A percentile compares a stretch with the other conserved stretches of the same genome.
Evolutionary conservation across 1,139 yeast species (phyloP).

Genomic region (Magnusiomyces suaveolens): DNA sequence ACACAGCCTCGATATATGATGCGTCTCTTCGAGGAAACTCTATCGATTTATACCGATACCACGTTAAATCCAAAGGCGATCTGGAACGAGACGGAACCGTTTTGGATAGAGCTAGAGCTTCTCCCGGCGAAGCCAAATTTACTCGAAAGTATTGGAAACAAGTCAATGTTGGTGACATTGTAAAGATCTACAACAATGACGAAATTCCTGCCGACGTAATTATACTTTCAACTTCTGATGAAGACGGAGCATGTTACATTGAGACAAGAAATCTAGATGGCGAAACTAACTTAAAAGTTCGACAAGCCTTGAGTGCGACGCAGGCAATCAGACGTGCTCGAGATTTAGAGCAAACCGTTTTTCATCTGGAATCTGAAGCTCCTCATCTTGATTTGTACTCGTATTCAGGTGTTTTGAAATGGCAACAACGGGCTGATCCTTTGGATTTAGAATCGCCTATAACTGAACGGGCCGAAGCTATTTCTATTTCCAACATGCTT

Average conservation of each 20-base stretch:
- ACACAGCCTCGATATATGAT: slow-evolving; percentile 6
- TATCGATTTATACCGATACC: slow-evolving; percentile 8
- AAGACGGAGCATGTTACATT: slow-evolving; percentile 82
- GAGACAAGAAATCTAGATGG: slow-evolving; percentile 96
- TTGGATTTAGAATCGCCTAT: slow-evolving; percentile 8
- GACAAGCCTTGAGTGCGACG: slow-evolving; percentile 63
- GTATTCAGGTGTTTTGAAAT: slow-evolving; percentile 73
- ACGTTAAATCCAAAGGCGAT: slow-evolving; percentile 9
- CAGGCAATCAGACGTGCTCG: slow-evolving; percentile 51
- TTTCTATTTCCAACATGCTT: slow-evolving; percentile 62
- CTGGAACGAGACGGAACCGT: slow-evolving; percentile 22
- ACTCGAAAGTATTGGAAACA: slow-evolving; percentile 74
- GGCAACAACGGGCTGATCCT: slow-evolving; percentile 30
- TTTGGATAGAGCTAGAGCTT: slow-evolving; percentile 28
- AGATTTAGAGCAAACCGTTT: slow-evolving; percentile 62
- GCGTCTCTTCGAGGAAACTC: slow-evolving; percentile 15
- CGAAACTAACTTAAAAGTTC: slow-evolving; percentile 82
- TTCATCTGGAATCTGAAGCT: slow-evolving; percentile 83
- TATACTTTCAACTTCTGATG: slow-evolving; percentile 70
- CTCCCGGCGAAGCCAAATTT: slow-evolving; percentile 40
- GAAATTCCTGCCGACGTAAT: slow-evolving; percentile 93
- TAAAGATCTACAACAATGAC: slow-evolving; percentile 75
- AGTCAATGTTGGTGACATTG: slow-evolving; percentile 78
- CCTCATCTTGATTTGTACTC: slow-evolving; percentile 76
- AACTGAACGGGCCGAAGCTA: slow-evolving; percentile 42